Conservation (phyloP, 2,329 filamentous ascomycete species). For the Ascochyta pisi region DNA sequence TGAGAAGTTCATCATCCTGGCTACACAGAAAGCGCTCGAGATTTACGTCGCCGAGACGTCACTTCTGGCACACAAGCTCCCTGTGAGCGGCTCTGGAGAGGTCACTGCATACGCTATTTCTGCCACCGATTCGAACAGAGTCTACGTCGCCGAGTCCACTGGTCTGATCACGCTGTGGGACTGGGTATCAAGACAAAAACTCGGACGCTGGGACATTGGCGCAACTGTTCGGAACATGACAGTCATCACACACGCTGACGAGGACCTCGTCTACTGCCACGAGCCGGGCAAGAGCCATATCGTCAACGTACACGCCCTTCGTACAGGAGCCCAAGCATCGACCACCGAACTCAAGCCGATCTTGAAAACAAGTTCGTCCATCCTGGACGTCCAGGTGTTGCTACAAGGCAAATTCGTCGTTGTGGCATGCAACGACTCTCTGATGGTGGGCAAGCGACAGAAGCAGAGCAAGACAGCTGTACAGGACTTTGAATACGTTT, state of each 20-base stretch:
- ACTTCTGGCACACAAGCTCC: constrained; percentile 75
- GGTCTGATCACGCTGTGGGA: constrained; percentile 65
- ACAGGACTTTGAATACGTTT: constrained; percentile 56
- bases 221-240: constrained; percentile 45
- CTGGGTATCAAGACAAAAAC: constrained; percentile 58
- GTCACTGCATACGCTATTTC: constrained; percentile 62
- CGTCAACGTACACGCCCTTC: constrained; percentile 45
- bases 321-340: constrained; percentile 35
- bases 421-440: constrained; percentile 58
- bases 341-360: constrained; percentile 45
- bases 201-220: constrained; percentile 54
- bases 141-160: constrained; percentile 61
- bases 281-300: constrained; percentile 50
- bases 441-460: constrained; percentile 67
- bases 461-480: constrained; percentile 42
- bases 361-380: constrained; percentile 43
- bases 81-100: constrained; percentile 48
- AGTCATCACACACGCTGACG: constrained; percentile 39
- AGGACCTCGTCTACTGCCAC: constrained; percentile 50
- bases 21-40: constrained; percentile 76
- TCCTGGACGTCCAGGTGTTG: constrained; percentile 54
- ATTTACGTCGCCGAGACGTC: constrained; percentile 84
- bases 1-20: constrained; percentile 71
- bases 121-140: constrained; percentile 56
- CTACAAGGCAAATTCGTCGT: constrained; percentile 66